Evolutionary conservation across 108 stramenopile species (phyloP).

Genomic region (Parmales sp.): DNA sequence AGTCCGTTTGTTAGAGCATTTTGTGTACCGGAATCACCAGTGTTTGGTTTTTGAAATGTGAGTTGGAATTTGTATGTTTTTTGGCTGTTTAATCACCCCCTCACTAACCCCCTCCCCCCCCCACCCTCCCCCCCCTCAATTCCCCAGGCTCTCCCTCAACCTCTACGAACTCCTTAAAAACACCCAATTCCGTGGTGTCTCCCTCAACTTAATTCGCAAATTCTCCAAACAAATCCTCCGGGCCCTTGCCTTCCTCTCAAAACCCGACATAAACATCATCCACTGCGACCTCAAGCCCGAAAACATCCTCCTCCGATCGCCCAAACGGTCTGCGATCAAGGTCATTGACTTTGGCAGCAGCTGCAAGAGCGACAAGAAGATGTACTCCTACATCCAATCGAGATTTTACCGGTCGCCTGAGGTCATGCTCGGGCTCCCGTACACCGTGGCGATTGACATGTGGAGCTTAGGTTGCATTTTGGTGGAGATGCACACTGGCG

Average conservation of each 20-base stretch:
- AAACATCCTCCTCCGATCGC: constrained; percentile 89
- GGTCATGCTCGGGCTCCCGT: constrained; percentile 92
- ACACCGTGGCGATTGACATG: constrained; percentile 92
- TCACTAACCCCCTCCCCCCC: neutral
- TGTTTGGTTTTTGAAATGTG: too few species aligned
- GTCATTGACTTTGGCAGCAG: constrained; percentile 97
- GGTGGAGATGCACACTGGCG: constrained; percentile 97
- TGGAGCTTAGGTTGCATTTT: constrained; percentile 97
- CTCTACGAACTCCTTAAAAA: constrained; percentile 92
- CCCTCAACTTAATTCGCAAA: constrained; percentile 88
- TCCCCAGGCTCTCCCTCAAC: constrained; percentile 94
- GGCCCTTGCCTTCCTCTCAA: constrained; percentile 75
- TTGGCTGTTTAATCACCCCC: neutral
- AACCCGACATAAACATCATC: constrained; percentile 81
- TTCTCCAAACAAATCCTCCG: constrained; percentile 92
- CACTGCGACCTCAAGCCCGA: constrained; percentile 99
- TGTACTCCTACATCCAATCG: constrained; percentile 98
- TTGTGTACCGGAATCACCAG: constrained; percentile 87
- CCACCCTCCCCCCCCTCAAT: constrained; percentile 53
- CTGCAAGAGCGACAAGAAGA: constrained; percentile 72
- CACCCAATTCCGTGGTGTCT: constrained; percentile 92
- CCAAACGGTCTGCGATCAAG: constrained; percentile 87
- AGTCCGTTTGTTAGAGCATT: constrained; percentile 81
- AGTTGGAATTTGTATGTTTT: too few species aligned
- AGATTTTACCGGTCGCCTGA: constrained; percentile 96